Evolutionary conservation across 2,329 filamentous ascomycete species (phyloP), one percentile per base, ranked within the genome.

Genomic region (Mycosphaerella sp.): DNA sequence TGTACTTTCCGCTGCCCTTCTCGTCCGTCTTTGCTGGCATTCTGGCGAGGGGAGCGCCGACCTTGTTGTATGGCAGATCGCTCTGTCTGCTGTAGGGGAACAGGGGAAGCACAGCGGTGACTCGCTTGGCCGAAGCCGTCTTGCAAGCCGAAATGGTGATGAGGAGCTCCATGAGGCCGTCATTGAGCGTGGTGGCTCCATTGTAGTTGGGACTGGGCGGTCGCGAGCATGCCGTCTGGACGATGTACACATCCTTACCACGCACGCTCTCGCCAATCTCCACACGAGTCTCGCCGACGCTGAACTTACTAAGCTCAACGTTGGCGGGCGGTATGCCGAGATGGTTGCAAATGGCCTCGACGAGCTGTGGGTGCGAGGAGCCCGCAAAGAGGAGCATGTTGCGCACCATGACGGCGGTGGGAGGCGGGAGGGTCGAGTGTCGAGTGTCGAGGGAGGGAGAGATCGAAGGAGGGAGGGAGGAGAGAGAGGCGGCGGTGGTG

Each of bases 141-240:
- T 95, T 95, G 81, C 93, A 97, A 55, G 93, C 93, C n/a, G 89
- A 95, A 63, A 97, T 91, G 74, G 93, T 95, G 73, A 97, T 96
- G 70, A 95, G 87, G 44, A 97, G 83, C 68, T 98, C 93, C 75
- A 98, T 86, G 59, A 98, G 82, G 73, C 95, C 84, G 73, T 98
- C 93, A 69, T 98, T 98, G 18, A 60, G 45, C 30, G 55, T 59
- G 36, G 52, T 53, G 14, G 52, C 52, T 37, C 52, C 42, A 37
- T 49, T 49, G 45, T 49, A 39, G 10, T 44, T 39, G 18, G 43
- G 41, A 25, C 49, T 50, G 16, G 42, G 49, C 10, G 55, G 43
- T 25, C 45, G 44, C 32, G 57, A 59, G 58, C 58, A 60, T 18
- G 58, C 58, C 37, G 89, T 93, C 72, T 97, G 91, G 65, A 98